Evolutionary conservation across 2,329 filamentous ascomycete genomes (phyloP), one percentile per base, ranked within the genome.

Genomic region (Curvularia eragrostidis): DNA sequence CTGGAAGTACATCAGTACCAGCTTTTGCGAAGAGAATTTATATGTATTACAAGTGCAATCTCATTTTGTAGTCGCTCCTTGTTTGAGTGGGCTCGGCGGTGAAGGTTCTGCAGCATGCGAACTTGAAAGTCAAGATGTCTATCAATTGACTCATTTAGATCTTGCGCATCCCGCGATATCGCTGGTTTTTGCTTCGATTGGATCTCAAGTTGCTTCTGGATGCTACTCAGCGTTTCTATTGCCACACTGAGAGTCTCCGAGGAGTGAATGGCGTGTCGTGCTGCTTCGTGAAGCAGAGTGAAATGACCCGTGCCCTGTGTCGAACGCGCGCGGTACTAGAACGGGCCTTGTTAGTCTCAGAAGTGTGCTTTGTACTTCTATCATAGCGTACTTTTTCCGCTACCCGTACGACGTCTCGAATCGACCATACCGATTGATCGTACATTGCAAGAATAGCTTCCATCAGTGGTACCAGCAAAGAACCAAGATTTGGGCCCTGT

Each of bases 51-150:
- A 26, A 63, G 55, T 3, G 56, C 48, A 24, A 65, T 64, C 38
- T 68, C 65, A 36, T 63, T 68, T 32, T 64, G 60, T 18, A 68
- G 34, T 9, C 65, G 51, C 15, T 66, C 62, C 32, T 60, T 62
- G 34, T 66, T 68, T 3, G 65, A 62, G 32, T 58, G 54, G 15
- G 62, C 59, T 9, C 65, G 50, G 10, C 36, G 23, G 0, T 46
- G 24, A 10, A 68, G 26, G 23, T 58, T 64, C 5, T 57, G 56
- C 19, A 62, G 46, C 44, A 66, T 58, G 26, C 50, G 55, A 9
- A 54, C 23, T 42, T 66, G 65, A 10, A 41, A 54, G 1, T 42
- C 56, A 0, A 65, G 44, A 3, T 62, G 54, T 4, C 8, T 3
- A 3, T n/a, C n/a, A 26, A 18, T 30, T 10, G 21, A 32, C 21